These are phyloP conservation scores for Coprinopsis sp. DNA, from an alignment of 768 basidiomycete genomes.

Conservation along the genomic window DNA sequence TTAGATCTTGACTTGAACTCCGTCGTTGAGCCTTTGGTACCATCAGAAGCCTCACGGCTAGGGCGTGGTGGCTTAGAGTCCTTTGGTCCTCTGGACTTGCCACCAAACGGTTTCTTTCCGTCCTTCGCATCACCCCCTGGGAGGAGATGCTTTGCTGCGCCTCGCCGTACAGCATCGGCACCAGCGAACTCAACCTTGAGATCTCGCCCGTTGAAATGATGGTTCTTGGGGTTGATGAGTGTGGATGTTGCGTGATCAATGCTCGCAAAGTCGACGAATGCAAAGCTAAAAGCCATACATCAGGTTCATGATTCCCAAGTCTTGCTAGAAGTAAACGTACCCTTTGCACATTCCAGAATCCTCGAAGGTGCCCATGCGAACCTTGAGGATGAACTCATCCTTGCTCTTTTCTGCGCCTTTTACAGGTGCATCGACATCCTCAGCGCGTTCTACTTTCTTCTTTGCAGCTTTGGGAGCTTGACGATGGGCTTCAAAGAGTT, in stretches of 20 bases:
- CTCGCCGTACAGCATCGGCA: conserved; percentile 80
- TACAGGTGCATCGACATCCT: conserved; percentile 26
- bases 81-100: not conserved
- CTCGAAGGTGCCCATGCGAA: conserved; percentile 94
- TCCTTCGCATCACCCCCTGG: not conserved
- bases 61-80: too few species aligned
- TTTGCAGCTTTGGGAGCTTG: conserved; percentile 25
- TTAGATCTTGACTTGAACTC: not conserved
- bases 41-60: too few species aligned
- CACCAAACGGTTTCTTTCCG: not conserved
- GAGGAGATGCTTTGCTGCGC: conserved; percentile 42
- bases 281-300: conserved; percentile 55
- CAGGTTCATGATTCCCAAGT: not conserved
- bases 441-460: conserved; percentile 19
- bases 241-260: conserved; percentile 76
- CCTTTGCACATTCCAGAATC: conserved; percentile 95
- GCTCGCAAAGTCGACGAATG: conserved; percentile 87
- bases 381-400: conserved; percentile 17
- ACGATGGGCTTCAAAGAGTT: conserved; percentile 69
- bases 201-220: conserved; percentile 75
- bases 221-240: conserved; percentile 80
- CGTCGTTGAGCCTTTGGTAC: too few species aligned
- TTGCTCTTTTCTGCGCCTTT: conserved; percentile 30
- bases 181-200: conserved; percentile 89
- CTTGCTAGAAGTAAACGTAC: conserved; percentile 38